These are phyloP conservation scores for Diplocarpon rosae DNA, from an alignment of 2,329 filamentous ascomycete species.

Conservation along the genomic window DNA sequence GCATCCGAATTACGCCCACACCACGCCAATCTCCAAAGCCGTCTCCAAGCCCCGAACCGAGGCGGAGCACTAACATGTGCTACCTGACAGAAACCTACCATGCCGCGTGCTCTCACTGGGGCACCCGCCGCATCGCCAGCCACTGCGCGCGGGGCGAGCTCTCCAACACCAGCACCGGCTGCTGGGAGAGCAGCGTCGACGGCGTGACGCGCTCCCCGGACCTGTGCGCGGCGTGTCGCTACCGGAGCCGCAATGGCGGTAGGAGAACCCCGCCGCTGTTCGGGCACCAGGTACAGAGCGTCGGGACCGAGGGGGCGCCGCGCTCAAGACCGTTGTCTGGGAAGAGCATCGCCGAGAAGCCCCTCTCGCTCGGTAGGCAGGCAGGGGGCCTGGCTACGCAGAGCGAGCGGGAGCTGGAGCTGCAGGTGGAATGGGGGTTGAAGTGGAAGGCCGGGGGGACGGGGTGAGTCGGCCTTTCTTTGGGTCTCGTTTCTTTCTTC, in stretches of 20 bases:
- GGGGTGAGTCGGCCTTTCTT: not conserved
- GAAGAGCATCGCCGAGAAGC: not conserved
- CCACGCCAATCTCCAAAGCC: not conserved
- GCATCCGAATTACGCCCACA: too few species aligned
- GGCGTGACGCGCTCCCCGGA: not conserved
- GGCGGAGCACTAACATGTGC: too few species aligned
- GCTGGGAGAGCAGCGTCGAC: conserved; percentile 2
- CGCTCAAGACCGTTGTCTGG: not conserved
- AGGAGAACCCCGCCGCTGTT: not conserved
- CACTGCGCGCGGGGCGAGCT: not conserved
- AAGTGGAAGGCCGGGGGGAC: not conserved
- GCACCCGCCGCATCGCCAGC: not conserved
- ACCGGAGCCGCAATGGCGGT: not conserved
- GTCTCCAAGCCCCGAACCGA: too few species aligned
- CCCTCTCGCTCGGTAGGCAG: not conserved
- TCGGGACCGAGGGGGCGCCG: too few species aligned
- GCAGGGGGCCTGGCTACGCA: not conserved
- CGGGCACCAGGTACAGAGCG: not conserved
- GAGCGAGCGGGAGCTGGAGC: not conserved
- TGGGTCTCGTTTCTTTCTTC: not conserved
- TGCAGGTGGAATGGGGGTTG: not conserved
- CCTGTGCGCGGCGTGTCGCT: not conserved
- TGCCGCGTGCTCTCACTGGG: conserved; percentile 2
- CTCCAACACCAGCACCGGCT: not conserved
- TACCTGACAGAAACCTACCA: not conserved